phyloP scores from a whole-genome alignment of 768 basidiomycete genomes.

The Scleroderma citrinum region DNA sequence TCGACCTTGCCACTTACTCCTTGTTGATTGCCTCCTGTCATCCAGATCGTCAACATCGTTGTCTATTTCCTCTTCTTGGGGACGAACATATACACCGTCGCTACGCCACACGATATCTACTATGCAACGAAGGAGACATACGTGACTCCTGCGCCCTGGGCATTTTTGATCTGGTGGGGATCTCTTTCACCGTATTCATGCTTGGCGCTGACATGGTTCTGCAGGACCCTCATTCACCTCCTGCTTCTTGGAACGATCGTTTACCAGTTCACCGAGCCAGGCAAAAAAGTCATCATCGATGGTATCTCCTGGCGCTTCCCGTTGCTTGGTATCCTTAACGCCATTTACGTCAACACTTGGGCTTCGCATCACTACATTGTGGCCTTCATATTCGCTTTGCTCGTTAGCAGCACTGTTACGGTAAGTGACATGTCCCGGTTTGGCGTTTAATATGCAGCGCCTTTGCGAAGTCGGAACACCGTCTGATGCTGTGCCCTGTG shows the following conservation, averaged over 20 bases:
- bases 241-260: slow-evolving; percentile 87
- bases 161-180: slow-evolving; percentile 81
- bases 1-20: neutral
- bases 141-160: slow-evolving; percentile 90
- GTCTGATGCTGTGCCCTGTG: neutral
- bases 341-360: slow-evolving; percentile 88
- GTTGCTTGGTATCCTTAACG: slow-evolving; percentile 79
- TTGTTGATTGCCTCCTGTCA: neutral
- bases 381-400: slow-evolving; percentile 85
- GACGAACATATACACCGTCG: slow-evolving; percentile 82
- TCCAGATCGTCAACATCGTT: slow-evolving; percentile 69
- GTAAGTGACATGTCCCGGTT: slow-evolving; percentile 19
- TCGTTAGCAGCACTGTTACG: slow-evolving; percentile 72
- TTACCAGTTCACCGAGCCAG: slow-evolving; percentile 79
- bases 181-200: neutral
- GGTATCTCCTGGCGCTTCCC: slow-evolving; percentile 91
- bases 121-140: slow-evolving; percentile 79
- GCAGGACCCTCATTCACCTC: slow-evolving; percentile 81
- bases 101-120: slow-evolving; percentile 68
- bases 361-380: slow-evolving; percentile 63
- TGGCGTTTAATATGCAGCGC: slow-evolving; percentile 11
- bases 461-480: neutral
- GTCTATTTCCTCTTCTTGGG: slow-evolving; percentile 86
- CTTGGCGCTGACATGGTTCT: slow-evolving; percentile 9
- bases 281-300: slow-evolving; percentile 77